These are phyloP conservation scores for Pythium grandisporangium DNA, from an alignment of 352 stramenopile genomes.

Conservation along the genomic window DNA sequence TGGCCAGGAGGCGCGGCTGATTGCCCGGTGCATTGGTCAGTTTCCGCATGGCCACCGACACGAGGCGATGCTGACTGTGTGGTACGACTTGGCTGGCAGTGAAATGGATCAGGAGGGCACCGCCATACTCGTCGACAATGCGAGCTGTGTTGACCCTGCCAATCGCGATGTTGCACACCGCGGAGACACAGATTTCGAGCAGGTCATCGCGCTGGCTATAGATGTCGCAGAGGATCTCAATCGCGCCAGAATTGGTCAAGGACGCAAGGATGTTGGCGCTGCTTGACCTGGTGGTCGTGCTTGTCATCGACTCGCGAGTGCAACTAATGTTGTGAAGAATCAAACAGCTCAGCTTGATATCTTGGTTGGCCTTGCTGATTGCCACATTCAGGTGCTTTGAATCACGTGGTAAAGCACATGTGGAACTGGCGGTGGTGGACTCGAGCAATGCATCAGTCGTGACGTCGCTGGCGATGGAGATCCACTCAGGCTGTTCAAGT, in stretches of 20 bases:
- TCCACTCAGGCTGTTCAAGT: background rate
- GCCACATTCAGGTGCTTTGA: too few relatives aligned
- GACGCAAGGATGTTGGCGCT: slow-evolving; percentile 18
- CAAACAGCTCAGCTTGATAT: slow-evolving; percentile 47
- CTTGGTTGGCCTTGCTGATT: background rate
- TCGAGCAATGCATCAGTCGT: background rate
- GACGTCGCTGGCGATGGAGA: slow-evolving; percentile 1
- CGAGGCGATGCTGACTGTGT: slow-evolving; percentile 22
- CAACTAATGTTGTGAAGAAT: slow-evolving; percentile 76
- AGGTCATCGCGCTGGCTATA: slow-evolving; percentile 35
- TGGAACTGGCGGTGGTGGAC: background rate
- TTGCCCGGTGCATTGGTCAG: slow-evolving; percentile 59
- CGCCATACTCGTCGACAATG: slow-evolving; percentile 38
- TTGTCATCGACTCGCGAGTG: slow-evolving; percentile 2
- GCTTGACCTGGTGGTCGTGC: background rate
- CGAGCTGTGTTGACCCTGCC: slow-evolving; percentile 59
- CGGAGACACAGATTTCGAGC: slow-evolving; percentile 41
- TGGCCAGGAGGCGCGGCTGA: slow-evolving; percentile 29
- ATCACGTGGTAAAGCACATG: too few relatives aligned
- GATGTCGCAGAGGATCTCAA: slow-evolving; percentile 38
- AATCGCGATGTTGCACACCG: slow-evolving; percentile 54
- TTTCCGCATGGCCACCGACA: slow-evolving; percentile 47
- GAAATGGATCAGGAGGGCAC: slow-evolving; percentile 47
- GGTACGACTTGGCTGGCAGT: slow-evolving; percentile 28
- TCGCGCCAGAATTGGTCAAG: slow-evolving; percentile 35